These are phyloP conservation scores for Insectozyma bohioensis DNA, from an alignment of 1,139 yeast species.

Conservation along the genomic window DNA sequence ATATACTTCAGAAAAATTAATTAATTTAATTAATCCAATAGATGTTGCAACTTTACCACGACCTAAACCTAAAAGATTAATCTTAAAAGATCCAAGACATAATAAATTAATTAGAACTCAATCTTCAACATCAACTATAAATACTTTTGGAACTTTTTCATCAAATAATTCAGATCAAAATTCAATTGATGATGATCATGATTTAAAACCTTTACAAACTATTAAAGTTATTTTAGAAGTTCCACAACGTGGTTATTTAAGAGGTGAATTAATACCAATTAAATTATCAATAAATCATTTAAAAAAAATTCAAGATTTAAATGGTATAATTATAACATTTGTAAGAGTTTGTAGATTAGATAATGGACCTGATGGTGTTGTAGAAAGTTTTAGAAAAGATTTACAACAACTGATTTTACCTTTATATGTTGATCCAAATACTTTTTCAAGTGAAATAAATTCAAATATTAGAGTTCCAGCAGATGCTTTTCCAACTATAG, in stretches of 20 bases:
- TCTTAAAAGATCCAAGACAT: conserved; percentile 51
- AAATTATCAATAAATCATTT: conserved; percentile 66
- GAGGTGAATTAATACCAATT: conserved; percentile 79
- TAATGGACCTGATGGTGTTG: conserved; percentile 59
- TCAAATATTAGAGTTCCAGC: conserved; percentile 74
- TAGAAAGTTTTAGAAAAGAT: conserved; percentile 83
- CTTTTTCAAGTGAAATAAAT: conserved; percentile 56
- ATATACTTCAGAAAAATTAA: conserved; percentile 51
- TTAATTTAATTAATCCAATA: conserved; percentile 68
- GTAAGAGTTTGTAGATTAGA: conserved; percentile 80
- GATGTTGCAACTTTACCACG: conserved; percentile 67
- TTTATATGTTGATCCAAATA: conserved; percentile 69
- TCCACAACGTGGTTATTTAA: conserved; percentile 67
- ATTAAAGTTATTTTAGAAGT: conserved; percentile 59
- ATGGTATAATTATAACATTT: conserved; percentile 76
- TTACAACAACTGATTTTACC: conserved; percentile 77
- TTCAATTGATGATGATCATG: conserved; percentile 12
- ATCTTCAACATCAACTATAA: conserved; percentile 45
- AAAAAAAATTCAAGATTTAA: conserved; percentile 67
- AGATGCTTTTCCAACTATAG: conserved; percentile 83
- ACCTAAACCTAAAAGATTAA: conserved; percentile 66
- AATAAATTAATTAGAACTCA: conserved; percentile 41
- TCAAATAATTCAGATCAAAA: conserved; percentile 34
- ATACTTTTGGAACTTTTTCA: conserved; percentile 38
- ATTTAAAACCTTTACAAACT: conserved; percentile 16